Evolutionary conservation across 768 basidiomycete species (phyloP).

Genomic region (Krasilnikovozyma curviuscula): DNA sequence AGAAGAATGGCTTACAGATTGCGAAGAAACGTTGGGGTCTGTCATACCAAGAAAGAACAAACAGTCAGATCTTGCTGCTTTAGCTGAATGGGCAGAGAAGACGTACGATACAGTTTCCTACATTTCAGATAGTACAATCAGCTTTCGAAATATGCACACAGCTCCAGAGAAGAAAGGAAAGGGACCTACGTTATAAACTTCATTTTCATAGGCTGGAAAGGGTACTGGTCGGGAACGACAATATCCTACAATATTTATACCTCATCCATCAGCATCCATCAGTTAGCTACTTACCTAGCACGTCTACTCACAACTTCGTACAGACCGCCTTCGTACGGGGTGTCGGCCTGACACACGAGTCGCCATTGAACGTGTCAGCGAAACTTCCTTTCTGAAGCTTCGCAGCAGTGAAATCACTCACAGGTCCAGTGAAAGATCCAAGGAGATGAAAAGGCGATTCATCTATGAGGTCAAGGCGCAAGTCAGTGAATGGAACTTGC

Average conservation of each 20-base stretch:
- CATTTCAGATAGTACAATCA: too few species aligned
- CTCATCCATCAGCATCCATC: neutral
- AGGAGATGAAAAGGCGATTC: slow-evolving; percentile 79
- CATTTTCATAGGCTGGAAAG: slow-evolving; percentile 80
- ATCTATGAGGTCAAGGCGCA: slow-evolving; percentile 40
- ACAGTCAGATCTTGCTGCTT: neutral
- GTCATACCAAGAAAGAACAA: slow-evolving; percentile 29
- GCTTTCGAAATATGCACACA: neutral
- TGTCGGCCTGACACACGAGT: slow-evolving; percentile 36
- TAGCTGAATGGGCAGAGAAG: neutral
- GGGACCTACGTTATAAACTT: slow-evolving; percentile 64
- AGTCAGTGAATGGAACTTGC: neutral
- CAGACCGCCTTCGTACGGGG: slow-evolving; percentile 77
- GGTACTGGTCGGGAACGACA: slow-evolving; percentile 59
- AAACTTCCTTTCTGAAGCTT: neutral
- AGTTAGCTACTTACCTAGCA: neutral
- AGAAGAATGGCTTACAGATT: slow-evolving; percentile 31
- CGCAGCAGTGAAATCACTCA: slow-evolving; percentile 10
- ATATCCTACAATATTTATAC: slow-evolving; percentile 44
- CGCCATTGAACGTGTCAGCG: neutral
- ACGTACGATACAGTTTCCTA: slow-evolving; percentile 11
- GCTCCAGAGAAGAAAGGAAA: neutral
- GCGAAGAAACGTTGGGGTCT: slow-evolving; percentile 82
- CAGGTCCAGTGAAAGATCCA: slow-evolving; percentile 77
- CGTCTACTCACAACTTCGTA: slow-evolving; percentile 61